Conservation (phyloP, 805 yeast genomes). For the Grigorovia yakushimaensis region DNA sequence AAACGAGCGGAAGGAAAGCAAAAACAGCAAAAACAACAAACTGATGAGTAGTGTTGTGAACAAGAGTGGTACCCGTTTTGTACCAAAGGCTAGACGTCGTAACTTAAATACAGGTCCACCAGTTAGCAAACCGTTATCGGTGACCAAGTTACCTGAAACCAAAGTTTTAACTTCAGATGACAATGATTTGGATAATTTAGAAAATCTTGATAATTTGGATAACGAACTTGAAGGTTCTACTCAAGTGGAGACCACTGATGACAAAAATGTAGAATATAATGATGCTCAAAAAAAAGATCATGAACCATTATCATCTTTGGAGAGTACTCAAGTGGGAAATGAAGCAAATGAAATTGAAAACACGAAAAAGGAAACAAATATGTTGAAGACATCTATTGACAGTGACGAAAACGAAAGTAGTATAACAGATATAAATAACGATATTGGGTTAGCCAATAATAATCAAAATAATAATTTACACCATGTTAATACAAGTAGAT, state of each 20-base stretch:
- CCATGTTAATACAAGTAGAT: background rate
- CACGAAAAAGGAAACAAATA: background rate
- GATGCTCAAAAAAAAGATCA: conserved; percentile 1
- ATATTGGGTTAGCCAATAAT: background rate
- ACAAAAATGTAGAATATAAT: background rate
- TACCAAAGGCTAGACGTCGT: conserved; percentile 46
- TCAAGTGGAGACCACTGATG: background rate
- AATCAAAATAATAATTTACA: too few species aligned
- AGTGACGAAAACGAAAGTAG: background rate
- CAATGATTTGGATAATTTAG: background rate
- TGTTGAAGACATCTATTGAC: background rate
- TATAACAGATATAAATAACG: background rate
- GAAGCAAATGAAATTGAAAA: background rate
- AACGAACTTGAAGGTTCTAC: conserved; percentile 4
- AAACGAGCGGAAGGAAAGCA: background rate
- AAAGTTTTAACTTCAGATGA: background rate
- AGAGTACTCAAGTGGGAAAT: background rate
- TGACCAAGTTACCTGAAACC: background rate
- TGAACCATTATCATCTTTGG: background rate
- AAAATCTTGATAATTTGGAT: background rate
- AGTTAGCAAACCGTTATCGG: conserved; percentile 1
- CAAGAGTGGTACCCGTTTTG: conserved; percentile 52
- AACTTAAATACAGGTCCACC: conserved; percentile 23
- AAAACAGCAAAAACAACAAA: background rate
- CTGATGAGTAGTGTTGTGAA: conserved; percentile 32